A percentile compares a stretch with the other conserved stretches of the same genome.
Evolutionary conservation across 2,329 filamentous ascomycete genomes (phyloP).

Genomic region (Aspergillus amoenus): DNA sequence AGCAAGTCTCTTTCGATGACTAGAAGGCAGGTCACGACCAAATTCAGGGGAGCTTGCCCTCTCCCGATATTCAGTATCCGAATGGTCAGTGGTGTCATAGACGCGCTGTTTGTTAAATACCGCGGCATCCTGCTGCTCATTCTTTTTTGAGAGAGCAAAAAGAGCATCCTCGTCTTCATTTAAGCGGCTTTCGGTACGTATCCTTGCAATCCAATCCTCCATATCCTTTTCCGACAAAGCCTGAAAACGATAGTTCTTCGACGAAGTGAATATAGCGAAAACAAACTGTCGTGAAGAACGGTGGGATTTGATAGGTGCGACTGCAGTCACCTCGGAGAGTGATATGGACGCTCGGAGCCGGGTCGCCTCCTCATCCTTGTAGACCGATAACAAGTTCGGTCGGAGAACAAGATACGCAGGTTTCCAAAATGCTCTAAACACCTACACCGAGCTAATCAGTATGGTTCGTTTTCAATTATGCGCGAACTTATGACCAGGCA

Average conservation of each 20-base stretch:
- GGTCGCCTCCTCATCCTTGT: conserved; percentile 87
- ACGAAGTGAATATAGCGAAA: conserved; percentile 88
- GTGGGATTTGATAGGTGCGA: conserved; percentile 82
- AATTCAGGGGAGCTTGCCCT: conserved; percentile 37
- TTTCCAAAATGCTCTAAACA: conserved; percentile 76
- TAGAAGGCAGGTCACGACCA: conserved; percentile 29
- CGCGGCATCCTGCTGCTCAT: conserved; percentile 20
- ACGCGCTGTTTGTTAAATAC: conserved; percentile 29
- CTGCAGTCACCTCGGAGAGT: conserved; percentile 85
- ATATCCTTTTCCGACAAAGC: conserved; percentile 72
- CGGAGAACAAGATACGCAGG: conserved; percentile 83
- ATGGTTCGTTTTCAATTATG: conserved; percentile 8
- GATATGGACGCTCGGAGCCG: conserved; percentile 86
- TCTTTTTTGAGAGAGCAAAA: conserved; percentile 45
- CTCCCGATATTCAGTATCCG: conserved; percentile 37
- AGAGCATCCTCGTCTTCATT: conserved; percentile 88
- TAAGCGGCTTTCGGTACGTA: conserved; percentile 75
- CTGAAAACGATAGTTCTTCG: conserved; percentile 88
- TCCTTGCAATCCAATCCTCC: conserved; percentile 80
- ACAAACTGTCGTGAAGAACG: conserved; percentile 84
- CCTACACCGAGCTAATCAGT: conserved; percentile 25
- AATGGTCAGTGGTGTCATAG: conserved; percentile 44
- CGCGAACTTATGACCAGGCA: conserved; percentile 4
- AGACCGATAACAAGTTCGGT: conserved; percentile 85
- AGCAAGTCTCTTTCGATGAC: conserved; percentile 28